These are phyloP conservation scores for Mercurialis annua DNA, from an alignment of 345 rosid genomes.

Conservation along the genomic window DNA sequence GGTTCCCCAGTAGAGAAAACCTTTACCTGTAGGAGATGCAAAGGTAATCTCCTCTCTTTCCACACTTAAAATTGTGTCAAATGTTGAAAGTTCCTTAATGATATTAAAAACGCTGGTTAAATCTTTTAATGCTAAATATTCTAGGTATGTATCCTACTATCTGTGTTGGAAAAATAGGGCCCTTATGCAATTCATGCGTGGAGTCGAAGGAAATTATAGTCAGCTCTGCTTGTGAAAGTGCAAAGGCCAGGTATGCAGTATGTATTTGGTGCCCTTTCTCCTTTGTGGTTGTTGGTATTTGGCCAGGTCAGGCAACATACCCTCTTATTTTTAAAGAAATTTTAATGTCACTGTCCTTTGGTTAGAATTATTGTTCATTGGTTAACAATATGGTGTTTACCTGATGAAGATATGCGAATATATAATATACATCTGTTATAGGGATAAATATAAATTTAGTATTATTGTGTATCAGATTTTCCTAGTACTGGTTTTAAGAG, in stretches of 20 bases:
- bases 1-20: constrained; percentile 54
- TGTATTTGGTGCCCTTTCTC: constrained; percentile 13
- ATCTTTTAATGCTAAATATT: constrained; percentile 18
- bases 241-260: constrained; percentile 38
- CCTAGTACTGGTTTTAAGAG: background rate
- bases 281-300: background rate
- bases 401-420: background rate
- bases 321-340: background rate
- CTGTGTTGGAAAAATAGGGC: constrained; percentile 68
- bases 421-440: background rate
- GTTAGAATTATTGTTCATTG: background rate
- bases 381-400: background rate
- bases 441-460: background rate
- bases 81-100: constrained; percentile 3
- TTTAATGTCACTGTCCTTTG: background rate
- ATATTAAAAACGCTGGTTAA: constrained; percentile 12
- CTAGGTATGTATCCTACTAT: constrained; percentile 60
- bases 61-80: background rate
- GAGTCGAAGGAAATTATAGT: constrained; percentile 46
- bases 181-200: constrained; percentile 66
- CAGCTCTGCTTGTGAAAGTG: constrained; percentile 29
- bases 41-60: constrained; percentile 38
- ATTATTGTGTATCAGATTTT: background rate
- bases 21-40: constrained; percentile 85
- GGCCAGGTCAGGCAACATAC: background rate